Evolutionary conservation across 2,329 filamentous ascomycete genomes (phyloP).

Genomic region (Tolypocladium nubicola): DNA sequence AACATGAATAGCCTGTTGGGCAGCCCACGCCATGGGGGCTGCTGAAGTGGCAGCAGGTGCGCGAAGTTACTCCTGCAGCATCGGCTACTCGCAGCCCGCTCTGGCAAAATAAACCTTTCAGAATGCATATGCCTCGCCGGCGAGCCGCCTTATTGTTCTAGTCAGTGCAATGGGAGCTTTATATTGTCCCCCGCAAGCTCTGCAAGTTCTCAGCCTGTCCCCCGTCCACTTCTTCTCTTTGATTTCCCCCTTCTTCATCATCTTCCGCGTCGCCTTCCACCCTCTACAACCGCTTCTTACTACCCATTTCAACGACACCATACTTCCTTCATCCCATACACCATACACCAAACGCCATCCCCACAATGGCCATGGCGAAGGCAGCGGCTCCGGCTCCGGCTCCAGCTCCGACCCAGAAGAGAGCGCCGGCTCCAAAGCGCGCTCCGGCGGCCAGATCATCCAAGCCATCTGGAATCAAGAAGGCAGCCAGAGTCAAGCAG

Average conservation of each 20-base stretch:
- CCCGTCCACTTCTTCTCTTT: background rate
- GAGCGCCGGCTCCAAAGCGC: background rate
- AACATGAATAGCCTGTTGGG: no score
- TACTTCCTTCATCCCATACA: background rate
- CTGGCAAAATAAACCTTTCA: background rate
- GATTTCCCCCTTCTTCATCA: background rate
- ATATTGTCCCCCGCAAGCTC: background rate
- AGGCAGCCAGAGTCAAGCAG: background rate
- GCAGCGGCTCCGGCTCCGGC: background rate
- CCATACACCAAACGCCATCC: background rate
- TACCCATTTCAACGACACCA: background rate
- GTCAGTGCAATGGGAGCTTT: background rate
- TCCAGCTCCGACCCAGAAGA: background rate
- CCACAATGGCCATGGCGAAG: background rate
- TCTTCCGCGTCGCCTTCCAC: background rate
- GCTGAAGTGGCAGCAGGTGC: background rate
- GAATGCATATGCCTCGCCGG: background rate
- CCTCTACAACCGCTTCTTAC: background rate
- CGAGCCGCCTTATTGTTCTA: background rate
- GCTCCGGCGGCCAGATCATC: background rate
- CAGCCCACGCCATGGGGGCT: background rate
- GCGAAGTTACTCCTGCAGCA: background rate
- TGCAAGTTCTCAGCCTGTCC: background rate
- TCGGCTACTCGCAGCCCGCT: background rate
- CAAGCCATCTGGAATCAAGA: background rate